phyloP scores from a whole-genome alignment of 23 red algal species.

The Porphyridium purpureum region DNA sequence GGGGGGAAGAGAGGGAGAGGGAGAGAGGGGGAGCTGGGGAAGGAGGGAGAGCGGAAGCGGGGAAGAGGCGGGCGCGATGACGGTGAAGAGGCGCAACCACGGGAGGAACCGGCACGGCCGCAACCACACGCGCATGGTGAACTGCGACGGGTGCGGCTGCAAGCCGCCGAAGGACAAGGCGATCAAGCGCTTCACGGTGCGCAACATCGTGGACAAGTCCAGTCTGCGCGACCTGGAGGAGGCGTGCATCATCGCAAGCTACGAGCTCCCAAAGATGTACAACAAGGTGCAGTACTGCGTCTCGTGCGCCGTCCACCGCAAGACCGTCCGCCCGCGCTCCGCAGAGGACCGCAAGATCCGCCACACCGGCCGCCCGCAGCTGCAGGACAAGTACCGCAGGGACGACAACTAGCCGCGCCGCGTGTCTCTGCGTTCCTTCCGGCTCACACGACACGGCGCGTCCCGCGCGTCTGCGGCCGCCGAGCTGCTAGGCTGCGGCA shows the following conservation, averaged over 20 bases:
- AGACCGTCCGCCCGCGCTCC: conserved; percentile 78
- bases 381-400: conserved; percentile 53
- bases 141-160: conserved; percentile 69
- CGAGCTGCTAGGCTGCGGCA: too few species aligned
- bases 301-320: conserved; percentile 92
- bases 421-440: too few species aligned
- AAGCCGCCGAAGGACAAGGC: conserved; percentile 90
- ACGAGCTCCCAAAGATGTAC: conserved; percentile 83
- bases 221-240: conserved; percentile 83
- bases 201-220: conserved; percentile 85
- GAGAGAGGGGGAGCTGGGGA: conserved; percentile 1
- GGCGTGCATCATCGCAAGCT: conserved; percentile 71
- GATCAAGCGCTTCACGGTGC: conserved; percentile 89
- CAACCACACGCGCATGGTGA: conserved; percentile 54
- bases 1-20: background rate
- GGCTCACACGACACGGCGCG: too few species aligned
- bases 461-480: too few species aligned
- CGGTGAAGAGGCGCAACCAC: conserved; percentile 78
- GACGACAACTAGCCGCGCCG: too few species aligned
- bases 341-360: conserved; percentile 25
- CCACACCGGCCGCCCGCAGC: conserved; percentile 19
- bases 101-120: conserved; percentile 82
- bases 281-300: conserved; percentile 92
- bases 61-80: conserved; percentile 21
- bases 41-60: background rate